Conservation (phyloP, 2,329 filamentous ascomycete genomes). For the Salinomyces thailandicus region DNA sequence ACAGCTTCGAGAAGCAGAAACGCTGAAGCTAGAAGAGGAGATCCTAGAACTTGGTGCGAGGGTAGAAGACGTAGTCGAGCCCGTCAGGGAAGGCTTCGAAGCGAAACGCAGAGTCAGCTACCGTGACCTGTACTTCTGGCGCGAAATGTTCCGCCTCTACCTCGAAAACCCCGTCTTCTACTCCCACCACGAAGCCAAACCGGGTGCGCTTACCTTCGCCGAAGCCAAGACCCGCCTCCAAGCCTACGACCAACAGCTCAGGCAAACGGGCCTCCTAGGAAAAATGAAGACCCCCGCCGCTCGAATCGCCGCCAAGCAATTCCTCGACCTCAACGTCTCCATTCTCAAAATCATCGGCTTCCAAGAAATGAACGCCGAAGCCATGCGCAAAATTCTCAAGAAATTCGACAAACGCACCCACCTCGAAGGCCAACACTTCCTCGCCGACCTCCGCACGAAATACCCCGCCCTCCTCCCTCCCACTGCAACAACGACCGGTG, state of each 20-base stretch:
- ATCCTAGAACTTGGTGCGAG: constrained; percentile 55
- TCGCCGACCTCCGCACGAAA: constrained; percentile 15
- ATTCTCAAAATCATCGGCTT: constrained; percentile 75
- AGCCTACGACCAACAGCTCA: constrained; percentile 61
- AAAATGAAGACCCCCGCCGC: constrained; percentile 59
- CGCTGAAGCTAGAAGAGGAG: constrained; percentile 50
- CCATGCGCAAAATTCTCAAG: constrained; percentile 75
- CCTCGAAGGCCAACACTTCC: constrained; percentile 42
- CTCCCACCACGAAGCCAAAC: constrained; percentile 60
- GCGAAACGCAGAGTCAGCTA: constrained; percentile 23
- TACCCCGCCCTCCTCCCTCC: constrained; percentile 18
- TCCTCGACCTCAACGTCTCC: constrained; percentile 61
- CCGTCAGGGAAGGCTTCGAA: constrained; percentile 42
- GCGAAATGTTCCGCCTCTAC: constrained; percentile 72
- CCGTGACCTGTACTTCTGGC: constrained; percentile 61
- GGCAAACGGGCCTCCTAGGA: constrained; percentile 47
- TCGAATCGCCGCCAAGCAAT: constrained; percentile 52
- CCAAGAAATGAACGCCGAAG: constrained; percentile 70
- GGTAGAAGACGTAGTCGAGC: constrained; percentile 54
- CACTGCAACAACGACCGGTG: constrained; percentile 12
- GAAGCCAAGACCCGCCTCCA: constrained; percentile 58
- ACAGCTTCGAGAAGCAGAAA: constrained; percentile 55
- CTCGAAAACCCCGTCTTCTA: constrained; percentile 74
- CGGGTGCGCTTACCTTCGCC: constrained; percentile 54
- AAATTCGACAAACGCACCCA: constrained; percentile 86